Base-by-base conservation (phyloP, 768 basidiomycete genomes). In the Suillus tomentosus region DNA sequence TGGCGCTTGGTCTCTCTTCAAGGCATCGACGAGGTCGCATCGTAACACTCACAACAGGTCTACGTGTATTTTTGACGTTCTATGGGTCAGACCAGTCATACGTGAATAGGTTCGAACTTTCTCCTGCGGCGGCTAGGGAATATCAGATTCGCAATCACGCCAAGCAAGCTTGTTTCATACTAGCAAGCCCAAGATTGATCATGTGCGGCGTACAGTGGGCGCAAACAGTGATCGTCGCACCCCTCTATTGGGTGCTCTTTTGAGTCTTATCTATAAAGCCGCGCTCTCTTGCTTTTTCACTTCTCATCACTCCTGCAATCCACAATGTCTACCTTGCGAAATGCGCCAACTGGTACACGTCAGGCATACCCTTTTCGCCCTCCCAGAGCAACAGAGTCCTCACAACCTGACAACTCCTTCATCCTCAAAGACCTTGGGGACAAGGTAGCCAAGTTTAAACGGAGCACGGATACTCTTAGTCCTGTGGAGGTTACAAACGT, bases 401-500 rank as follows among this genome's bases (percentile, higher is more conserved):
- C 39, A 24, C 56, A 57, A 17, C 24, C 56, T 57, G 56, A 57
- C 10, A 40, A 39, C 15, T 57, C 56, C 17, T 75, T 75, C 22
- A 42, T 75, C 10, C 57, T 70, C 27, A 66, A 68, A 62, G 74
- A 75, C 43, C 66, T 72, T 27, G 63, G 67, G 54, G 50, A 67
- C 53, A 54, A 53, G 3, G 60, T 75, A 42, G 24, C 62, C 56
- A 70, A 66, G n/a, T 42, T 75, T 57, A 66, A 68, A 3, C 15
- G 43, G 36, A 68, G 71, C 48, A 11, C 39, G 22, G 27, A 31
- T 7, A 47, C 36, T 17, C 43, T 65, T n/a, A 69, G 60, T 17
- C 54, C 42, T 37, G 72, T 80, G 17, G 65, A 69, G 24, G 76
- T 83, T 36, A 72, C 69, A 11, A 70, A 87, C 72, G 65, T 84